Evolutionary conservation across 768 basidiomycete genomes (phyloP).

Genomic region (Suillus sp.): DNA sequence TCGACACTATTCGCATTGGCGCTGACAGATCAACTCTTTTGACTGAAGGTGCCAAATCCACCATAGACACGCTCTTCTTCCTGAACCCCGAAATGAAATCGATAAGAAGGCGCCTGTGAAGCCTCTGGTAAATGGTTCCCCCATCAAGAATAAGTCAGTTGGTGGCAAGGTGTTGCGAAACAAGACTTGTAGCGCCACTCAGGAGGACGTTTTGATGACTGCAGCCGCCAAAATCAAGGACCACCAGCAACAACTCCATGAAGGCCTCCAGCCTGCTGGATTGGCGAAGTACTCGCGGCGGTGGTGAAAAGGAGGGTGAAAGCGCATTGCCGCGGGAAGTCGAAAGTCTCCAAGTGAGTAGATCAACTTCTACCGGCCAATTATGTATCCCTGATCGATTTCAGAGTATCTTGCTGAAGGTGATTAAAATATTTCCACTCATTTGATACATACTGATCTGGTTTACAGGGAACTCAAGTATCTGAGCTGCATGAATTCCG

Average conservation of each 20-base stretch:
- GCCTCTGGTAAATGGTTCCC: constrained; percentile 63
- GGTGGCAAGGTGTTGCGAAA: constrained; percentile 87
- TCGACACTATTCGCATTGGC: constrained; percentile 85
- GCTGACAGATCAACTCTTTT: constrained; percentile 65
- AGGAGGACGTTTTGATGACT: constrained; percentile 81
- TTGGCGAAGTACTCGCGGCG: constrained; percentile 77
- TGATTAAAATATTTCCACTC: constrained; percentile 9
- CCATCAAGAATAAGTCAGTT: constrained; percentile 70
- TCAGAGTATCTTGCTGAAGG: constrained; percentile 41
- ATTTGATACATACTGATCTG: constrained; percentile 12
- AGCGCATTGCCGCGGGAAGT: constrained; percentile 82
- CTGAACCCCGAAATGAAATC: constrained; percentile 60
- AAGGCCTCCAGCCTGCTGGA: constrained; percentile 74
- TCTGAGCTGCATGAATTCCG: constrained; percentile 16
- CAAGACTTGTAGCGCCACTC: constrained; percentile 85
- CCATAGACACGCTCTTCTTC: constrained; percentile 90
- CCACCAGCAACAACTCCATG: constrained; percentile 85
- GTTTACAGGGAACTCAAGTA: constrained; percentile 24
- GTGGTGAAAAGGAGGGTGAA: constrained; percentile 83
- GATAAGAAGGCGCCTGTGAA: constrained; percentile 54
- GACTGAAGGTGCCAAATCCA: constrained; percentile 81
- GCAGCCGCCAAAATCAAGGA: constrained; percentile 78
- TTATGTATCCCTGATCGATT: constrained; percentile 41
- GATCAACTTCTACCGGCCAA: neutral
- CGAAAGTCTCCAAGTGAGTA: constrained; percentile 73